Conservation (phyloP, 1,284 basidiomycete genomes). For the Abortiporus biennis region DNA sequence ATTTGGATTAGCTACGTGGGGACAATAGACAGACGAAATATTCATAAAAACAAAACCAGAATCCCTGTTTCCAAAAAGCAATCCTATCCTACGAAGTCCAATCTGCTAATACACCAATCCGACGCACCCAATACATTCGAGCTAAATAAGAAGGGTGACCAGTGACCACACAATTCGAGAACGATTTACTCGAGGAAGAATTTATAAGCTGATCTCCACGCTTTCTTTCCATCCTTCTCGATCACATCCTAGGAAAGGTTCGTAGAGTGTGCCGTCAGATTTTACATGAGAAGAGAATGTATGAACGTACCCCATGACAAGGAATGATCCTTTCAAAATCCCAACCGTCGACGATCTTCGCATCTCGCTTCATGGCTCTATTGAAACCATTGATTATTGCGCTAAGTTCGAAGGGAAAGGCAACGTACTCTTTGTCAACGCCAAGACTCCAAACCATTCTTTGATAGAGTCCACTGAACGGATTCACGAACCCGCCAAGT, state of each 20-base stretch:
- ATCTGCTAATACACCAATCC: too few species aligned
- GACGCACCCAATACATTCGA: too few species aligned
- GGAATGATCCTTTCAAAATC: conserved; percentile 88
- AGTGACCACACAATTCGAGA: too few species aligned
- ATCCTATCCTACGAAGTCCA: too few species aligned
- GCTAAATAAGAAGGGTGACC: too few species aligned
- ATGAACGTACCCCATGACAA: conserved; percentile 75
- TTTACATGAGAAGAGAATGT: not conserved
- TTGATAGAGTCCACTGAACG: conserved; percentile 55
- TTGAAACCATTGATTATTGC: not conserved
- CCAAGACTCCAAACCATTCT: conserved; percentile 45
- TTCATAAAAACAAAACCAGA: too few species aligned
- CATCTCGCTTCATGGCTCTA: conserved; percentile 72
- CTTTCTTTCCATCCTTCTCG: conserved; percentile 65
- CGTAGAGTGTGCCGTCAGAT: conserved; percentile 2
- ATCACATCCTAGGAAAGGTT: conserved; percentile 60
- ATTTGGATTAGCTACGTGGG: too few species aligned
- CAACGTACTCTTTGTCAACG: conserved; percentile 55
- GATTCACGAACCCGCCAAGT: conserved; percentile 41
- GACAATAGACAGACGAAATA: too few species aligned
- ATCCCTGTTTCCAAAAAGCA: too few species aligned
- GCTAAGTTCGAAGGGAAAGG: not conserved
- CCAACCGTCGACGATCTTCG: conserved; percentile 71
- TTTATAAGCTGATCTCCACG: conserved; percentile 48
- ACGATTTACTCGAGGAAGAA: conserved; percentile 15